phyloP scores from a whole-genome alignment of 129 eudicot species.

The Logfia minima region DNA sequence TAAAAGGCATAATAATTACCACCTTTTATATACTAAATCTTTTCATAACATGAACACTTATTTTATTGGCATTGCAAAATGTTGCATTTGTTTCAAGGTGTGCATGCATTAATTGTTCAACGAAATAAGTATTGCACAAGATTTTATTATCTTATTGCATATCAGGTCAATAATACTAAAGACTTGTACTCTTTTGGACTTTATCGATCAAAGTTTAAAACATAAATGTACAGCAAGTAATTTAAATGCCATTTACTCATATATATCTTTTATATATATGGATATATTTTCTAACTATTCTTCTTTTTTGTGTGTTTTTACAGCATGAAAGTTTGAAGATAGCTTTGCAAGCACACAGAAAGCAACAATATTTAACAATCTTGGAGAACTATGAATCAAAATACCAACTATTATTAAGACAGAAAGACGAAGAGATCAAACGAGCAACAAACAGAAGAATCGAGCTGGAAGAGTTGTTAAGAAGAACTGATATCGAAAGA shows the following conservation, averaged over 20 bases:
- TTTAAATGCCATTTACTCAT: too few relatives aligned
- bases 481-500: slow-evolving; percentile 54
- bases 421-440: slow-evolving; percentile 75
- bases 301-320: neutral
- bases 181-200: too few relatives aligned
- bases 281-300: too few relatives aligned
- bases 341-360: slow-evolving; percentile 59
- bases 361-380: slow-evolving; percentile 51
- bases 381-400: slow-evolving; percentile 54
- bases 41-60: neutral
- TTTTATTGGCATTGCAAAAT: neutral
- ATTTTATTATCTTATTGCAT: too few relatives aligned
- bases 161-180: too few relatives aligned
- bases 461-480: slow-evolving; percentile 55
- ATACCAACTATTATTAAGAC: slow-evolving; percentile 41
- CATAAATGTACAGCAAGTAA: too few relatives aligned
- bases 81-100: neutral
- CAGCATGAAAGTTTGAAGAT: slow-evolving; percentile 72
- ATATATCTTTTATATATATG: too few relatives aligned
- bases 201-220: too few relatives aligned
- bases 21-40: neutral
- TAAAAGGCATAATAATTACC: neutral
- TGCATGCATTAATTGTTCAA: slow-evolving; percentile 5
- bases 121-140: too few relatives aligned
- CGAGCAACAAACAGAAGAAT: slow-evolving; percentile 45